Base-by-base conservation (phyloP, 2,329 filamentous ascomycete species). In the Didymella segeticola region DNA sequence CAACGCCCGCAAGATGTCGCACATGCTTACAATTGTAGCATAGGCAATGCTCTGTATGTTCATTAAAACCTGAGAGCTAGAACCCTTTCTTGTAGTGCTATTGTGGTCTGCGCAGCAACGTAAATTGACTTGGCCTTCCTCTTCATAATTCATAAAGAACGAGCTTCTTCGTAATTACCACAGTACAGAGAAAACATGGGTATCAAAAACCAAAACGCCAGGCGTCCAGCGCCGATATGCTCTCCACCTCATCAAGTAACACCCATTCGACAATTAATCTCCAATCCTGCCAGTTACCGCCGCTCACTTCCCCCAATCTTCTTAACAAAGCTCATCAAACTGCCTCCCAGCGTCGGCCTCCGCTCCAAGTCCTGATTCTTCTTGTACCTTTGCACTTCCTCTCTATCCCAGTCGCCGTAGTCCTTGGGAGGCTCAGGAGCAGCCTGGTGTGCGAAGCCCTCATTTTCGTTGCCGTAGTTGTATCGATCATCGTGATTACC, bases 271-370 rank as follows among this genome's bases (percentile, higher is more conserved):
- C 20, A 39, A 5, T 5, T 17, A 20, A 12, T 34, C 15, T 45
- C 22, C 34, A 43, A 33, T 15, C 26, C 29, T 17, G 22, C 17
- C 12, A 23, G n/a, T 17, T 36, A 66, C 4, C 43, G 45, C 10
- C 60, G 46, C 14, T 57, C 58, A 15, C 41, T 39, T 11, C 58
- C 50, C 3, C 59, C 57, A n/a, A 63, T 34, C 37, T 57, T 63
- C 26, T 49, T 56, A 11, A 64, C 34, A 26, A 56, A 15, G 33
- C 52, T 62, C 42, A 63, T 53, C 49, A 70, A 25, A 47, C 66
- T 69, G 2, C 58, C 68, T 1, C 69, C 69, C 9, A 71, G 42
- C 34, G 69, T 70, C 4, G 69, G 69, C 43, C 69, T 45, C 4
- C 56, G 54, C 53, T 70, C 65, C 15, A 66, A 15, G 27, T 58